Percentiles rank a stretch among this genome's conserved stretches.
These are phyloP conservation scores for Candida manassasensis DNA, from an alignment of 805 yeast species.

Conservation along the genomic window DNA sequence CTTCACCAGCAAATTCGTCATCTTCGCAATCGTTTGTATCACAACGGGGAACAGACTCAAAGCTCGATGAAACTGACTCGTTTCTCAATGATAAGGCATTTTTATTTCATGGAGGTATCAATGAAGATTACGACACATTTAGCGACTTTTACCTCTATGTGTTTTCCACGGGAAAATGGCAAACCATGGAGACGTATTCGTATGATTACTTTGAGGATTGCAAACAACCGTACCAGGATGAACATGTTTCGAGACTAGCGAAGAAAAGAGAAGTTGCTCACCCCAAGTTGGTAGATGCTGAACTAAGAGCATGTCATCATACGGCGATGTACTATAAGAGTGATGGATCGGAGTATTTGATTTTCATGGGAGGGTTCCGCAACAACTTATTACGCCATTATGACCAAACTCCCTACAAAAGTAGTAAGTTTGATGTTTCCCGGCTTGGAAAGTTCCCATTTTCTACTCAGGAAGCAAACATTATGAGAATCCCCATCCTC, in stretches of 20 bases:
- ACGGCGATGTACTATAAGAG: constrained; percentile 28
- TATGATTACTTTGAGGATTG: constrained; percentile 30
- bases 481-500: constrained; percentile 30
- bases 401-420: constrained; percentile 25
- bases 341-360: constrained; percentile 29
- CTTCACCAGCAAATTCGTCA: not conserved
- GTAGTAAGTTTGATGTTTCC: constrained; percentile 32
- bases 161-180: constrained; percentile 34
- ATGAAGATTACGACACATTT: constrained; percentile 23
- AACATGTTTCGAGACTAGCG: constrained; percentile 16
- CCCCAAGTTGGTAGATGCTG: constrained; percentile 34
- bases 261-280: constrained; percentile 21
- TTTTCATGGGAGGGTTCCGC: constrained; percentile 37
- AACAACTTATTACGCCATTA: constrained; percentile 33
- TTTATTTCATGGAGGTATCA: constrained; percentile 39
- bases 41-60: not conserved
- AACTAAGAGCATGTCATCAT: constrained; percentile 39
- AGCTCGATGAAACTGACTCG: constrained; percentile 9
- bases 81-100: constrained; percentile 26
- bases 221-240: constrained; percentile 28
- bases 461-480: constrained; percentile 21
- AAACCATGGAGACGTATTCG: constrained; percentile 25
- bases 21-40: constrained; percentile 2
- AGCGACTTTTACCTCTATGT: constrained; percentile 30
- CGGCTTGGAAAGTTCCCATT: constrained; percentile 27